phyloP scores from a whole-genome alignment of 495 filamentous ascomycete genomes.

The Podospora pseudocomata region DNA sequence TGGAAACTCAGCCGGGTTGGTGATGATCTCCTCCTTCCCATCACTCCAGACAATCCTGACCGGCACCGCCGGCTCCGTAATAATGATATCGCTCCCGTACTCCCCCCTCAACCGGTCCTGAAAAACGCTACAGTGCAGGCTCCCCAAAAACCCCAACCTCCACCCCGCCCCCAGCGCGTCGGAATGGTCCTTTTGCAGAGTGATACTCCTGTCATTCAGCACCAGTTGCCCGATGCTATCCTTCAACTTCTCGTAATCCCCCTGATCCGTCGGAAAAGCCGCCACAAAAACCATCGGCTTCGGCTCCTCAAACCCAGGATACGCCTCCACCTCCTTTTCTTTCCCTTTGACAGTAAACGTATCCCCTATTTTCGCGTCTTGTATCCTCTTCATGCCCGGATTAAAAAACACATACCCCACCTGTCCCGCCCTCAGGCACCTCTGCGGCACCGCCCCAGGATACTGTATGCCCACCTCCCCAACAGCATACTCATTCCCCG shows the following conservation, averaged over 20 bases:
- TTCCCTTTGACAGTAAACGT: slow-evolving; percentile 84
- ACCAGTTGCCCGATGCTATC: slow-evolving; percentile 93
- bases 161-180: slow-evolving; percentile 92
- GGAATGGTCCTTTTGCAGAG: slow-evolving; percentile 86
- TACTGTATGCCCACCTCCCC: slow-evolving; percentile 98
- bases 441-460: slow-evolving; percentile 79
- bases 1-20: slow-evolving; percentile 83
- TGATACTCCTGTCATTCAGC: slow-evolving; percentile 92
- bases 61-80: slow-evolving; percentile 92
- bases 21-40: slow-evolving; percentile 66
- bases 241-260: slow-evolving; percentile 80
- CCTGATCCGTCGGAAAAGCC: slow-evolving; percentile 87
- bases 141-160: slow-evolving; percentile 92
- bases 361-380: slow-evolving; percentile 94
- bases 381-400: slow-evolving; percentile 92
- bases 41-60: slow-evolving; percentile 77
- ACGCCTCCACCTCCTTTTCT: slow-evolving; percentile 71
- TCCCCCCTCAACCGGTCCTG: slow-evolving; percentile 95
- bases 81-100: slow-evolving; percentile 92
- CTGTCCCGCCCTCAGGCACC: slow-evolving; percentile 78
- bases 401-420: slow-evolving; percentile 97
- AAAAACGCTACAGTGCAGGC: slow-evolving; percentile 94
- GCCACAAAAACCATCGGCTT: slow-evolving; percentile 99
- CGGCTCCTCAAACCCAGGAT: slow-evolving; percentile 93
- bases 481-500: slow-evolving; percentile 79